Conservation (phyloP, 2,329 filamentous ascomycete species). For the Metarhizium guizhouense region DNA sequence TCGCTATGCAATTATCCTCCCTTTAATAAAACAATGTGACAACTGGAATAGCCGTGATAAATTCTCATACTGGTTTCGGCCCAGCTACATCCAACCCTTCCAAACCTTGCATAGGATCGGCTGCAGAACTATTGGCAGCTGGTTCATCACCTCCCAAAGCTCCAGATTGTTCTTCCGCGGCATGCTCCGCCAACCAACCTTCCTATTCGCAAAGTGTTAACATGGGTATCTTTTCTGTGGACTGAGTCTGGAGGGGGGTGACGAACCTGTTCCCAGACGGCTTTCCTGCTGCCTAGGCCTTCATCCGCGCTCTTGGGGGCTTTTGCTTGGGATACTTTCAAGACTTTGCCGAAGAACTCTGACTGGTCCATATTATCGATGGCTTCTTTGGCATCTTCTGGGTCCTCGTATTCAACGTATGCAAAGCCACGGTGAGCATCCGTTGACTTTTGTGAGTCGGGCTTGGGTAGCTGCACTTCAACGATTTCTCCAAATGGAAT, state of each 20-base stretch:
- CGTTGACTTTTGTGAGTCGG: slow-evolving; percentile 68
- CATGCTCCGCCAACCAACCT: slow-evolving; percentile 84
- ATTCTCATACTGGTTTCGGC: slow-evolving; percentile 61
- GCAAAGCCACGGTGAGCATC: slow-evolving; percentile 87
- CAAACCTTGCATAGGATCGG: slow-evolving; percentile 92
- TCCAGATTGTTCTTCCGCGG: slow-evolving; percentile 66
- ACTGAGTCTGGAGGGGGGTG: neutral
- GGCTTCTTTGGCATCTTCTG: slow-evolving; percentile 80
- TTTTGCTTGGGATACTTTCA: slow-evolving; percentile 89
- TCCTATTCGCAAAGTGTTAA: slow-evolving; percentile 49
- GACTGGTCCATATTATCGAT: slow-evolving; percentile 99
- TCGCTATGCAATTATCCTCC: slow-evolving; percentile 32
- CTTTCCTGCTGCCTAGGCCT: slow-evolving; percentile 84
- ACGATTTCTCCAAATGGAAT: slow-evolving; percentile 94
- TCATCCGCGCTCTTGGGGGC: slow-evolving; percentile 82
- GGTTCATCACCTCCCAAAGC: slow-evolving; percentile 12
- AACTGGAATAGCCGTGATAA: slow-evolving; percentile 1
- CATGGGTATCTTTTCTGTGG: neutral
- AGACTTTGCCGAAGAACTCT: slow-evolving; percentile 83
- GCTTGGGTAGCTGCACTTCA: slow-evolving; percentile 83
- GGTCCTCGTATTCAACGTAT: slow-evolving; percentile 88
- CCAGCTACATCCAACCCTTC: slow-evolving; percentile 92
- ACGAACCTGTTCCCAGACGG: slow-evolving; percentile 91
- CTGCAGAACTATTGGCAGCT: slow-evolving; percentile 39
- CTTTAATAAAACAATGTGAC: slow-evolving; percentile 6